Base-by-base conservation (phyloP, 2,329 filamentous ascomycete species). In the Cyphellophora europaea region DNA sequence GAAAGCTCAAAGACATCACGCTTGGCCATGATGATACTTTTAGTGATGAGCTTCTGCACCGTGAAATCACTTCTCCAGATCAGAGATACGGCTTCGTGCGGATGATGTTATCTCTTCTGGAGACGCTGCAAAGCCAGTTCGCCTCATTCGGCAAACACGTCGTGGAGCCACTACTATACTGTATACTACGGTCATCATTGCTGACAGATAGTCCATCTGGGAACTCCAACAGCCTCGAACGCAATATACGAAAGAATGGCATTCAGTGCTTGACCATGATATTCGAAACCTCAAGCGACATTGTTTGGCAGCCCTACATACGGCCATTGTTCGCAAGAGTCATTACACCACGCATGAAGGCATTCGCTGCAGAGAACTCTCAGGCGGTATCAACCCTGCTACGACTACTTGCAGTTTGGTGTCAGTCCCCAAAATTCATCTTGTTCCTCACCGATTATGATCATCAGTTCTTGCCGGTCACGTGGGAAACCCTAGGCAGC, bases 21-120 rank as follows among this genome's bases (percentile, higher is more conserved):
- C 63, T 70, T 36, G 53, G 67, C 1, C 72, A 87, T 32, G 56
- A 66, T 1, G 11, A 6, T 12, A 8, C 15, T 19, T 13, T 10
- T 12, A 6, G 15, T 19, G n/a, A 6, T 12, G 15, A 32, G 13
- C 15, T 19, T 11, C 12, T 32, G 18, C 60, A 68, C 17, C 73
- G 83, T 29, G 43, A 81, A 10, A 61, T 88, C 16, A 19, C 19
- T 3, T 71, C 74, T 11, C 61, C 72, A 8, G 76, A 88, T 50
- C 91, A 88, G 57, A 89, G 95, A 57, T 73, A 91, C 39, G 91
- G 93, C 65, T 77, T 95, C 53, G 64, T 94, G 33, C 93, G 93
- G 53, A 91, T 96, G 85, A 34, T 48, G 5, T 19, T 45, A 12
- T 45, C 89, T 8, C 76, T 96, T 54, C 77, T 96, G 40, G 81